A percentile compares a stretch with the other conserved stretches of the same genome.
These are phyloP conservation scores for Ceratobasidium sp. DNA, from an alignment of 1,284 basidiomycete species.

Conservation along the genomic window DNA sequence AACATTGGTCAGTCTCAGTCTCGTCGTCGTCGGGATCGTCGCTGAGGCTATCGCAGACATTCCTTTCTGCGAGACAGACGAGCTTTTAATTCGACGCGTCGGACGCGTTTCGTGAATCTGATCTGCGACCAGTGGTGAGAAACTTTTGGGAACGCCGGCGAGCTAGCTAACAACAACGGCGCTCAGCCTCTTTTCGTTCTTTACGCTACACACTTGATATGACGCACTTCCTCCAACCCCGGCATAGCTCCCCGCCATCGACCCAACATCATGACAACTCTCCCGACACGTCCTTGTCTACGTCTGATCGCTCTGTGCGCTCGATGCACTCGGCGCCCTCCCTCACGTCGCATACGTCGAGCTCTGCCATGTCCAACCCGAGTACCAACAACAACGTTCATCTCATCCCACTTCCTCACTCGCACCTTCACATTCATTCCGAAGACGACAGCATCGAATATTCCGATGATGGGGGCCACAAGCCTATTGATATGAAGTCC, in stretches of 20 bases:
- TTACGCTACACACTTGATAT: neutral
- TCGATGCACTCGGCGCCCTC: constrained; percentile 37
- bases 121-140: constrained; percentile 1
- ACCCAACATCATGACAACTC: neutral
- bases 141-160: neutral
- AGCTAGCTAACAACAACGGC: neutral
- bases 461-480: neutral
- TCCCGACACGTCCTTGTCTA: constrained; percentile 29
- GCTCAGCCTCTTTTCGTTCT: constrained; percentile 6
- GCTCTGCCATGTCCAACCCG: neutral
- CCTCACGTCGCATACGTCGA: neutral
- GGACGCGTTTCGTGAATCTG: constrained; percentile 12
- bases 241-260: constrained; percentile 4
- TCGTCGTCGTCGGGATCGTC: neutral
- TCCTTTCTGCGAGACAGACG: constrained; percentile 14
- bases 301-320: constrained; percentile 22
- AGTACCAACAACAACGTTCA: constrained; percentile 23
- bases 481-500: neutral
- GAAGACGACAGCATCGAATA: constrained; percentile 16
- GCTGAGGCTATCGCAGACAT: neutral
- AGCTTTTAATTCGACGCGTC: constrained; percentile 2
- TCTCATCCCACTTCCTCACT: constrained; percentile 19
- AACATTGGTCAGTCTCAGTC: neutral
- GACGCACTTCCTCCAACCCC: neutral
- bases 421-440: neutral